Conservation (phyloP, 73 alveolate species). For the Paramecium bursaria region DNA sequence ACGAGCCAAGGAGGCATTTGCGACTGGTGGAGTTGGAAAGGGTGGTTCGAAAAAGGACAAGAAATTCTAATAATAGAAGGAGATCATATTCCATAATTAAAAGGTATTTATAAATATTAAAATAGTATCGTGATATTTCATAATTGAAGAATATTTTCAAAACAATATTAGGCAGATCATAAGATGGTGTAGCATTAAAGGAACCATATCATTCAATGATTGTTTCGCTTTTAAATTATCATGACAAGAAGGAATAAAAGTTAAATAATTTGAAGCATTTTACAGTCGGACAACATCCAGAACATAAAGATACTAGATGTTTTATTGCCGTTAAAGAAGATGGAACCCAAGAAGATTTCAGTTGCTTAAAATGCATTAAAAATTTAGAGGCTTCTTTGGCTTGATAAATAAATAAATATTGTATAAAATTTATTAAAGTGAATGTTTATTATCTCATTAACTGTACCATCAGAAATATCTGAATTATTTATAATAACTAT, state of each 20-base stretch:
- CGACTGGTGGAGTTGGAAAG: slow-evolving; percentile 70
- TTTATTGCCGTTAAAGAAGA: slow-evolving; percentile 86
- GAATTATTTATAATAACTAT: no score
- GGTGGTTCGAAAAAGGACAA: slow-evolving; percentile 70
- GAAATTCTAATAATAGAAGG: slow-evolving; percentile 71
- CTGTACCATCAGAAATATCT: no score
- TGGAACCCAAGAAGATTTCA: slow-evolving; percentile 88
- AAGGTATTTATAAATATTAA: slow-evolving; percentile 66
- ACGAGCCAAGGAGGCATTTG: slow-evolving; percentile 71
- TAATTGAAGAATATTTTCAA: slow-evolving; percentile 75
- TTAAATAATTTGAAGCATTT: slow-evolving; percentile 77
- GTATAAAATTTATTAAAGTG: slow-evolving; percentile 2
- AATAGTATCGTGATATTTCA: slow-evolving; percentile 80
- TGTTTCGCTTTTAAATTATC: slow-evolving; percentile 76
- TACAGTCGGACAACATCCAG: slow-evolving; percentile 87
- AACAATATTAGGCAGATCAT: slow-evolving; percentile 65
- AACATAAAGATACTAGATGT: slow-evolving; percentile 85
- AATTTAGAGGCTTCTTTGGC: slow-evolving; percentile 59
- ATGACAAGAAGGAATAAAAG: slow-evolving; percentile 79
- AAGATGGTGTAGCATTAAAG: slow-evolving; percentile 79
- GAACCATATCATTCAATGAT: slow-evolving; percentile 85
- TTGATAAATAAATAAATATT: background rate
- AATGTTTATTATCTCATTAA: no score
- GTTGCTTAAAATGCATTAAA: slow-evolving; percentile 78
- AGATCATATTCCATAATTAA: slow-evolving; percentile 64